A percentile compares a stretch with the other conserved stretches of the same genome.
Conservation (phyloP, 805 yeast species). For the Sugiyamaella valdiviana region DNA sequence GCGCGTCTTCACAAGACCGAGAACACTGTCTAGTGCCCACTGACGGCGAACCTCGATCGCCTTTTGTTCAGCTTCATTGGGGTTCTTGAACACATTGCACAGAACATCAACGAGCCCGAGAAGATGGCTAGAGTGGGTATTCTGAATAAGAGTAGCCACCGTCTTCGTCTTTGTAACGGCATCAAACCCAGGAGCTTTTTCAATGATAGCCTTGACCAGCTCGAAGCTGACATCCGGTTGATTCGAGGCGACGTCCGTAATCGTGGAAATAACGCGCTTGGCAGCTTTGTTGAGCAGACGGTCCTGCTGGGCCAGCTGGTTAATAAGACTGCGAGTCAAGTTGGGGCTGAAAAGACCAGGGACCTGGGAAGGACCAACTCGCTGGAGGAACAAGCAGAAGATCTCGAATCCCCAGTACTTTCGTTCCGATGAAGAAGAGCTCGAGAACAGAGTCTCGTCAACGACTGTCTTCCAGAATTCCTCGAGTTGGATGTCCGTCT, state of each 20-base stretch:
- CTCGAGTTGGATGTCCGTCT: slow-evolving; percentile 34
- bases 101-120: slow-evolving; percentile 24
- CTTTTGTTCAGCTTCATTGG: slow-evolving; percentile 20
- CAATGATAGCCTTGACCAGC: slow-evolving; percentile 33
- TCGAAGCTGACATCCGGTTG: slow-evolving; percentile 35
- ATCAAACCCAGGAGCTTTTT: slow-evolving; percentile 55
- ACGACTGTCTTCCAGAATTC: slow-evolving; percentile 78
- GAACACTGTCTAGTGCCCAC: slow-evolving; percentile 57
- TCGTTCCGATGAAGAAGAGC: slow-evolving; percentile 74
- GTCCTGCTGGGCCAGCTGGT: slow-evolving; percentile 63
- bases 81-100: slow-evolving; percentile 13
- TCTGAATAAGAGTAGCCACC: slow-evolving; percentile 40
- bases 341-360: slow-evolving; percentile 36
- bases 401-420: slow-evolving; percentile 83
- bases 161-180: slow-evolving; percentile 68
- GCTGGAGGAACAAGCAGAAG: slow-evolving; percentile 44
- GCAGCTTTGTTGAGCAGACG: slow-evolving; percentile 66
- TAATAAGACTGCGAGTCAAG: slow-evolving; percentile 63
- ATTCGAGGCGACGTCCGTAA: slow-evolving; percentile 36
- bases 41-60: slow-evolving; percentile 34
- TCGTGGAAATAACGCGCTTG: slow-evolving; percentile 39
- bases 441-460: slow-evolving; percentile 74
- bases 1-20: slow-evolving; percentile 36
- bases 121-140: slow-evolving; percentile 8
- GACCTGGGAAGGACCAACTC: slow-evolving; percentile 22